These are phyloP conservation scores for Penicillium freii DNA, from an alignment of 2,329 filamentous ascomycete species.

Conservation along the genomic window DNA sequence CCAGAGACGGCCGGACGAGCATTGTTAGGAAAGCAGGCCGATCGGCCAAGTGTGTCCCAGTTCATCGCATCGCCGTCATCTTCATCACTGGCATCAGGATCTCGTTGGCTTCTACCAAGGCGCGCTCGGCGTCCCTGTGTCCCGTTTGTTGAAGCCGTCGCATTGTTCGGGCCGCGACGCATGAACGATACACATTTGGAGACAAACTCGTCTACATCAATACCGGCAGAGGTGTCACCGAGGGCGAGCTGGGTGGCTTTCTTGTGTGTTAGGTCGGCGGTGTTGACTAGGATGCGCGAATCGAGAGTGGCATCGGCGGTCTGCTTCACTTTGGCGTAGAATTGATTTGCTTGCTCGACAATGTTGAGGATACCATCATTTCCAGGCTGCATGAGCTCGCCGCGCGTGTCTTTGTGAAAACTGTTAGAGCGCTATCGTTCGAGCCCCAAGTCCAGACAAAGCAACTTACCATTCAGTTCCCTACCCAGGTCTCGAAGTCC, in stretches of 20 bases:
- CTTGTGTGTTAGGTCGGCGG: constrained; percentile 76
- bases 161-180: constrained; percentile 62
- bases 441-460: background rate
- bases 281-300: constrained; percentile 76
- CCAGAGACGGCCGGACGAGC: constrained; percentile 73
- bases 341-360: constrained; percentile 63
- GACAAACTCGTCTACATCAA: constrained; percentile 90
- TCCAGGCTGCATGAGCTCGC: constrained; percentile 66
- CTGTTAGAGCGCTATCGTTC: background rate
- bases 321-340: constrained; percentile 72
- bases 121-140: constrained; percentile 43
- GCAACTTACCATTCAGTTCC: constrained; percentile 55
- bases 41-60: constrained; percentile 79
- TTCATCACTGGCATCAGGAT: constrained; percentile 60
- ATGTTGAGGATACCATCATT: constrained; percentile 65
- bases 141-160: constrained; percentile 45
- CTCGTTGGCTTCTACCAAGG: constrained; percentile 30
- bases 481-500: constrained; percentile 66
- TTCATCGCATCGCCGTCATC: constrained; percentile 74
- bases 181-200: constrained; percentile 88
- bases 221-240: constrained; percentile 68
- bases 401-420: constrained; percentile 58
- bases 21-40: constrained; percentile 71
- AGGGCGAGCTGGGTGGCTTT: constrained; percentile 72
- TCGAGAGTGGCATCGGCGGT: constrained; percentile 89